phyloP scores from a whole-genome alignment of 305 asterid species.

The Fraxinus dipetala region DNA sequence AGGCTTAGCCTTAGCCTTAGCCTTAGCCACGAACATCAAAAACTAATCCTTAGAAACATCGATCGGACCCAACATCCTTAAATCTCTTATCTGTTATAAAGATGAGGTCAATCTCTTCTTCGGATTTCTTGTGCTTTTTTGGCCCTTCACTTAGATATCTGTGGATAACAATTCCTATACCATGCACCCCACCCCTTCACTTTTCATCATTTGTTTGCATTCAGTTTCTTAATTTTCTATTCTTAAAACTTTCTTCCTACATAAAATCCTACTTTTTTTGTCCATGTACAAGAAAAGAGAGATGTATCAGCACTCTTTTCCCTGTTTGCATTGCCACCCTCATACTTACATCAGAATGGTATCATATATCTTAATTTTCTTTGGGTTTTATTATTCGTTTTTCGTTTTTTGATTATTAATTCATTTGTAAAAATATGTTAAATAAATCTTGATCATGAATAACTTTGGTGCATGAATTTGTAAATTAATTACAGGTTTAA shows the following conservation, averaged over 20 bases:
- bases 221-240: not conserved
- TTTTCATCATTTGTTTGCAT: slow-evolving; percentile 33
- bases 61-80: too few species aligned
- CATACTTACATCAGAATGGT: slow-evolving; percentile 69
- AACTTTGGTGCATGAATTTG: not conserved
- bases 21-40: too few species aligned
- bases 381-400: too few species aligned
- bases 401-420: not conserved
- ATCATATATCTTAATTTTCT: not conserved
- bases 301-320: slow-evolving; percentile 34
- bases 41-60: too few species aligned
- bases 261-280: slow-evolving; percentile 7
- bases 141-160: slow-evolving; percentile 79
- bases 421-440: not conserved
- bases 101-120: slow-evolving; percentile 60
- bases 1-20: too few species aligned
- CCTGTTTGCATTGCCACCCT: slow-evolving; percentile 77
- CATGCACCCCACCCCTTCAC: not conserved
- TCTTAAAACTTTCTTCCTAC: not conserved
- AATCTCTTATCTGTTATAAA: not conserved
- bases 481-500: slow-evolving; percentile 46
- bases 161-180: slow-evolving; percentile 48
- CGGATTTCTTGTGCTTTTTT: slow-evolving; percentile 70
- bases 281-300: slow-evolving; percentile 26
- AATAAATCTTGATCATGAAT: not conserved